Conservation (phyloP, 2,329 filamentous ascomycete species). For the Drechslera avenae region DNA sequence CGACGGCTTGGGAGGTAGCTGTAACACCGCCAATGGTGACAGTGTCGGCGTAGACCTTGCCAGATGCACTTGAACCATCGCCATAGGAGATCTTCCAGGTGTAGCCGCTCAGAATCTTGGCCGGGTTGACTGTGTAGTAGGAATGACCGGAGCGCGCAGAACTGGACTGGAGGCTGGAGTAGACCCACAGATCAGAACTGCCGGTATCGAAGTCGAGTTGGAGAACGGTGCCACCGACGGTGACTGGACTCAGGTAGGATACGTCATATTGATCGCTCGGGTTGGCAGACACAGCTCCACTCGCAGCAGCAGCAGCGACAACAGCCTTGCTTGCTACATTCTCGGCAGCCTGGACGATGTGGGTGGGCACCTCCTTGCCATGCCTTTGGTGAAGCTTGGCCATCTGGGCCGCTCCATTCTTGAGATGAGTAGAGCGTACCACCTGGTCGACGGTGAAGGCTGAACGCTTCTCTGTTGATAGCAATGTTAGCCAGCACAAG, state of each 20-base stretch:
- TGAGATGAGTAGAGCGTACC: constrained; percentile 30
- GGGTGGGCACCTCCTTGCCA: constrained; percentile 36
- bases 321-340: constrained; percentile 30
- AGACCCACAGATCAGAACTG: constrained; percentile 73
- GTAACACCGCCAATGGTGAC: constrained; percentile 66
- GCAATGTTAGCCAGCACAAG: not conserved
- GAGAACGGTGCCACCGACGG: constrained; percentile 66
- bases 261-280: constrained; percentile 48
- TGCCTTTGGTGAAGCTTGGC: constrained; percentile 51
- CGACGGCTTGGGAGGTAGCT: constrained; percentile 66
- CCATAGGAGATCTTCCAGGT: constrained; percentile 68
- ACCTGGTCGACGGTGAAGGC: constrained; percentile 43
- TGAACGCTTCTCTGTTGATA: constrained; percentile 26
- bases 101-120: constrained; percentile 55
- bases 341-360: constrained; percentile 39
- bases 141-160: constrained; percentile 60
- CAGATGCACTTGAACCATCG: constrained; percentile 66
- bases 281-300: constrained; percentile 48
- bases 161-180: constrained; percentile 62
- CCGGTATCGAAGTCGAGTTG: constrained; percentile 75
- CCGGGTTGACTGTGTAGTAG: constrained; percentile 60
- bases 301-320: constrained; percentile 21
- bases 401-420: constrained; percentile 47
- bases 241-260: constrained; percentile 56
- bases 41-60: constrained; percentile 69